Base-by-base conservation (phyloP, 768 basidiomycete species). In the Cystofilobasidium bisporidii region DNA sequence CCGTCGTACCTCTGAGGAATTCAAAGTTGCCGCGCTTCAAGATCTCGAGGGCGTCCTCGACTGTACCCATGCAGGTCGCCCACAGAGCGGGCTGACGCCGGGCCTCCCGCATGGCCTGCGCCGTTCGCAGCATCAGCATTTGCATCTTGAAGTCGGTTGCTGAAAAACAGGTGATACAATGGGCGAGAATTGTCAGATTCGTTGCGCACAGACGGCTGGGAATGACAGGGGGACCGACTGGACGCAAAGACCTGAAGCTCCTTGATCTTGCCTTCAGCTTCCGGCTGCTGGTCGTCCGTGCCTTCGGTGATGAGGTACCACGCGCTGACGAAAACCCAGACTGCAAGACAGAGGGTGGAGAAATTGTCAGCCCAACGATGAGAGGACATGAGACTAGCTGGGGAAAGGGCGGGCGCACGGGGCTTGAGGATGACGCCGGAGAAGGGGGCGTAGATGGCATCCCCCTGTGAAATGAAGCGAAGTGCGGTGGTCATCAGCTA, bases 251-350 rank as follows among this genome's bases (percentile, higher is more conserved):
- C 17, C n/a, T 56, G 8, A 9, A 56, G 53, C 30, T 56, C 53
- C 26, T 30, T 9, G 53, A 56, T 56, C 17, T 32, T 28, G 26
- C 53, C 28, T 2, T 9, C 30, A 15, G 53, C 53, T 3, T 56
- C 53, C 1, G 3, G 28, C 28, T 56, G 53, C 28, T 30, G 28
- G 8, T 56, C 53, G 8, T 56, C 53, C 26, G 53, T 4, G n/a
- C 53, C 53, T 17, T 56, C 53, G 30, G 53, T 56, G 18, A 56
- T 4, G 30, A 56, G 26, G 53, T 56, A 56, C 28, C 26, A 56
- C 18, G 28, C 28, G 6, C 28, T 32, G 53, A 56, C 3, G 53
- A 32, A 56, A 8, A 56, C 17, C 41, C 26, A 32, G n/a, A 45
- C 24, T n/a, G n/a, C n/a, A n/a, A n/a, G n/a, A 22, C 5, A 41